These are phyloP conservation scores for Zygotorulaspora chibaensis DNA, from an alignment of 805 yeast species.

Conservation along the genomic window DNA sequence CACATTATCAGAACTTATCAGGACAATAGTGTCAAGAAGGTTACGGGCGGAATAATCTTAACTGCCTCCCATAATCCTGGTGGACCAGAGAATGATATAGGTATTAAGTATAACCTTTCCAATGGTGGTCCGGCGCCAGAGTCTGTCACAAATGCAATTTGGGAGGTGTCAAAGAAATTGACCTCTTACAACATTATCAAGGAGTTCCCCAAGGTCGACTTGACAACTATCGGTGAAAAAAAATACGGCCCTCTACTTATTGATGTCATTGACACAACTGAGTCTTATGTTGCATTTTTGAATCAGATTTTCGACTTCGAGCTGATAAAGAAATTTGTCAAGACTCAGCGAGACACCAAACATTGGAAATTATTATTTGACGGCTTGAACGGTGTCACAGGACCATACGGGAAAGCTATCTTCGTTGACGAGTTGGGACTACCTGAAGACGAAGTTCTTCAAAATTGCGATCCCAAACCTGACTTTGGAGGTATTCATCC, in stretches of 20 bases:
- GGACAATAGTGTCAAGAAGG: conserved; percentile 36
- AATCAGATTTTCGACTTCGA: conserved; percentile 85
- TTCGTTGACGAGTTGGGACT: conserved; percentile 83
- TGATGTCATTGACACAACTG: conserved; percentile 79
- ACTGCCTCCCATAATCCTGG: conserved; percentile 99
- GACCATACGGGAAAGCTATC: conserved; percentile 86
- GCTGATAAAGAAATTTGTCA: conserved; percentile 67
- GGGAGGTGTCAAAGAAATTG: conserved; percentile 58
- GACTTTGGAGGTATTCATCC: conserved; percentile 98
- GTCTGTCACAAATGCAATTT: conserved; percentile 85
- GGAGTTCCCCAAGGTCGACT: conserved; percentile 59
- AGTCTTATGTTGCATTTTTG: conserved; percentile 72
- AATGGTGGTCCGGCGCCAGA: conserved; percentile 99
- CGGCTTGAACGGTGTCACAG: conserved; percentile 92
- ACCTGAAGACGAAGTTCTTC: conserved; percentile 58
- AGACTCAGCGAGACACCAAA: conserved; percentile 41
- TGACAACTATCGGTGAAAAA: conserved; percentile 51
- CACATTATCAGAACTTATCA: conserved; percentile 71
- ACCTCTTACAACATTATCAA: conserved; percentile 54
- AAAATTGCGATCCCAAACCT: conserved; percentile 72
- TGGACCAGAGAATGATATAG: conserved; percentile 87
- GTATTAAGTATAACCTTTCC: conserved; percentile 89
- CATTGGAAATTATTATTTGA: conserved; percentile 79
- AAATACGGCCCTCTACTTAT: conserved; percentile 59
- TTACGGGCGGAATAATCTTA: conserved; percentile 92